Base-by-base conservation (phyloP, 2,329 filamentous ascomycete species). In the Zasmidium cellare region DNA sequence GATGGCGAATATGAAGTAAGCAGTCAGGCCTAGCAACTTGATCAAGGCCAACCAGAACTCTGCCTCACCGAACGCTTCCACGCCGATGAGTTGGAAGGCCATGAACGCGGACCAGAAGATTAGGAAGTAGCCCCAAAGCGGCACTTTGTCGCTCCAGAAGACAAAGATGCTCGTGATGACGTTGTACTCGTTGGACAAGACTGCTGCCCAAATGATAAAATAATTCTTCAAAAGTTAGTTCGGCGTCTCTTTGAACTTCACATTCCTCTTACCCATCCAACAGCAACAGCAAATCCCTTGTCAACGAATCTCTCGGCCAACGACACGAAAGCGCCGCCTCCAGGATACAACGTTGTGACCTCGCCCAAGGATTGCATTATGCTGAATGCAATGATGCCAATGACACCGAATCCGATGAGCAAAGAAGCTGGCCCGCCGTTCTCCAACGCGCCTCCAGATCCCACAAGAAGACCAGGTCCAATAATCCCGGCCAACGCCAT, bases 321-420 rank as follows among this genome's bases (percentile, higher is more conserved):
- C 9, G 83, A 84, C n/a, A 86, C 85, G 66, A 91, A 91, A 0
- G 86, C 86, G 2, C 88, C 88, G 3, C 86, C 85, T 0, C 84
- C 87, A 0, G 88, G 88, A 64, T 87, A 90, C 1, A 91, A 74
- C 6, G 88, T 91, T 2, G 88, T 89, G 66, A 91, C 77, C 71
- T 92, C 89, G 19, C 89, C 89, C 6, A 92, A 76, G 3, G 84
- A 87, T 77, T 91, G 88, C 84, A 89, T 90, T 63, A 88, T 82
- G 64, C 79, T 81, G 58, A 69, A 83, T 1, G 88, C 87, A 58
- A 91, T 84, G 61, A 90, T 81, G 11, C 87, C 88, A 63, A 91
- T 87, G 24, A 90, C 76, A 9, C 81, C 84, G 63, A 92, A 92
- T 1, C 88, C 88, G 67, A 92, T 90, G 35, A 92, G 72, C 50